Base-by-base conservation (phyloP, 192 early-diverging fungal genomes). In the Coemansia sp. region DNA sequence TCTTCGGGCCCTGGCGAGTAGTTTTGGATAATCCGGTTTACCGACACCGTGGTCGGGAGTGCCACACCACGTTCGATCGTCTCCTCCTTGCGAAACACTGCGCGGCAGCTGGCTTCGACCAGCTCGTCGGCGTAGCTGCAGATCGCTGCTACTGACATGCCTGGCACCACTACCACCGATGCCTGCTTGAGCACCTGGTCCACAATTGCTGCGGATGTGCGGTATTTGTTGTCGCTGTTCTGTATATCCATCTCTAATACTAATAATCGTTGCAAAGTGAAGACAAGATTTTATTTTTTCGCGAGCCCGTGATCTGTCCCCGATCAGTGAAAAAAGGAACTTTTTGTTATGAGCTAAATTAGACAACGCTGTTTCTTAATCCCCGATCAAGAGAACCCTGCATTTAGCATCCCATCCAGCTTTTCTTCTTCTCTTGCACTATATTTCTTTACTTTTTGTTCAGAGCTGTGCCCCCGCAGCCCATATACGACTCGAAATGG, bases 1-100 rank as follows among this genome's bases (percentile, higher is more conserved):
- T 88, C 85, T 28, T 81, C 83, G 8, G 84, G 61, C 5, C 86
- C 59, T 8, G 93, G 92, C 18, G 92, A 86, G 67, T 82, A 86
- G 79, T 92, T 89, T 66, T 91, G 84, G 46, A 94, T 86, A 42
- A 86, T 68, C 62, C 86, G 84, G 76, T 95, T 94, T 56, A 94
- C 84, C 20, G 85, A 86, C 28, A 97, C 72, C 60, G 88, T 90
- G 8, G 95, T 94, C 26, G 95, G 95, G 60, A 92, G 83, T 23
- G 95, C 87, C 51, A 91, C 84, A 9, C 90, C 90, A 57, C 89
- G 87, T 67, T 89, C 87, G 1, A 85, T 71, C 20, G 47, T 50
- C 28, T 66, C 60, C 66, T 84, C 83, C 63, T 81, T 81, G 68
- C 88, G 86, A 71, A 83, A 84, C 5, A 87, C 80, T 14, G 82